Percentiles rank a stretch among this genome's conserved stretches.
These are phyloP conservation scores for Epichloe scottii DNA, from an alignment of 2,329 filamentous ascomycete species.

Conservation along the genomic window DNA sequence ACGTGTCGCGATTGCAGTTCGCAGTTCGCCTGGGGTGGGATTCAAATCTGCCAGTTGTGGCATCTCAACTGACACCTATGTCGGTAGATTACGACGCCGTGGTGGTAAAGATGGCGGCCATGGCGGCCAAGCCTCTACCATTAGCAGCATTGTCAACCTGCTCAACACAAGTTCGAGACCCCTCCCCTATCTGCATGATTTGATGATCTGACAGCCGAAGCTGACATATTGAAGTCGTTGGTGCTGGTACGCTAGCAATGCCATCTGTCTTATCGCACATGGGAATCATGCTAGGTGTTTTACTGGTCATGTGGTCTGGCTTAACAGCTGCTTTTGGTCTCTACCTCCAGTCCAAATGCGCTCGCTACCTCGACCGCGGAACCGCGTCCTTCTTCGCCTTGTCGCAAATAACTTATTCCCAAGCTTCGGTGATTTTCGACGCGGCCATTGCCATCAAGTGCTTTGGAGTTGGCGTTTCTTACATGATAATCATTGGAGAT, in stretches of 20 bases:
- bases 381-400: slow-evolving; percentile 90
- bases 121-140: slow-evolving; percentile 68
- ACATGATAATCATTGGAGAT: slow-evolving; percentile 97
- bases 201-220: neutral
- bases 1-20: neutral
- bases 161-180: slow-evolving; percentile 73
- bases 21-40: neutral
- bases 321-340: slow-evolving; percentile 82
- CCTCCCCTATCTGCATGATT: slow-evolving; percentile 2
- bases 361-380: slow-evolving; percentile 83
- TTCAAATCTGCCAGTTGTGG: neutral
- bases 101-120: slow-evolving; percentile 58
- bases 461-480: slow-evolving; percentile 93
- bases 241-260: slow-evolving; percentile 88
- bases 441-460: slow-evolving; percentile 94
- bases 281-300: slow-evolving; percentile 73
- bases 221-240: slow-evolving; percentile 54
- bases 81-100: slow-evolving; percentile 41
- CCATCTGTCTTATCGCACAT: slow-evolving; percentile 93
- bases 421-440: slow-evolving; percentile 90
- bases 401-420: slow-evolving; percentile 92
- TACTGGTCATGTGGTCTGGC: slow-evolving; percentile 86
- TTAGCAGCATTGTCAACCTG: slow-evolving; percentile 87
- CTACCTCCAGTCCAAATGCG: slow-evolving; percentile 87
- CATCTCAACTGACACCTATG: slow-evolving; percentile 3